phyloP scores from a whole-genome alignment of 2,329 filamentous ascomycete species.

The Talaromyces piceae region DNA sequence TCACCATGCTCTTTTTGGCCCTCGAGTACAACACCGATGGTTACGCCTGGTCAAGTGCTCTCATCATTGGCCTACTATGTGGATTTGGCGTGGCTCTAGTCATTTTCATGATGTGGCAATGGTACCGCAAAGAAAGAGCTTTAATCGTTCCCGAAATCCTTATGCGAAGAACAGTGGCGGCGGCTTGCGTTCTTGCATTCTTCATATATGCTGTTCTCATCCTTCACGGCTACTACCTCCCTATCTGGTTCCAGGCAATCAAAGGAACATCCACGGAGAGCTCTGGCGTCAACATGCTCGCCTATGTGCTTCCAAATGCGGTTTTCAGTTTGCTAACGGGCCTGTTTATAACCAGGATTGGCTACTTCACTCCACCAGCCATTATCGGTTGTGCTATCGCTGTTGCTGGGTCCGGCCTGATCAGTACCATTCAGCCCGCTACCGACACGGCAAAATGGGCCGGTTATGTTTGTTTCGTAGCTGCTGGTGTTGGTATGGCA shows the following conservation, averaged over 20 bases:
- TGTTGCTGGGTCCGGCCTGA: slow-evolving; percentile 23
- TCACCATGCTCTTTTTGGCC: slow-evolving; percentile 21
- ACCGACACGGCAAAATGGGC: slow-evolving; percentile 18
- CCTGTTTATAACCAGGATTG: slow-evolving; percentile 19
- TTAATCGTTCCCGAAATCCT: slow-evolving; percentile 18
- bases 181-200: slow-evolving; percentile 24
- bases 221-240: slow-evolving; percentile 20
- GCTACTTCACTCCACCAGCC: slow-evolving; percentile 22
- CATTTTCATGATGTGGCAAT: slow-evolving; percentile 18
- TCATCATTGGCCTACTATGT: slow-evolving; percentile 17
- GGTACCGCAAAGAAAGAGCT: slow-evolving; percentile 16
- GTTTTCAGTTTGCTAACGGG: slow-evolving; percentile 24
- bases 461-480: slow-evolving; percentile 18
- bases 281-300: slow-evolving; percentile 12
- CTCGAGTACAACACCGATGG: slow-evolving; percentile 22
- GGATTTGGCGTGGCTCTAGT: slow-evolving; percentile 18
- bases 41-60: slow-evolving; percentile 17
- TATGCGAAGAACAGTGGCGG: slow-evolving; percentile 14
- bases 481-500: slow-evolving; percentile 16
- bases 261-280: slow-evolving; percentile 11
- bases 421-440: slow-evolving; percentile 26
- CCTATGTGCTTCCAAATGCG: slow-evolving; percentile 28
- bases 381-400: slow-evolving; percentile 21
- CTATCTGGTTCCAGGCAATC: slow-evolving; percentile 22
- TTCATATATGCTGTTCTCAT: slow-evolving; percentile 17